Evolutionary conservation across 768 basidiomycete species (phyloP).

Genomic region (Rhizopogon rudus): DNA sequence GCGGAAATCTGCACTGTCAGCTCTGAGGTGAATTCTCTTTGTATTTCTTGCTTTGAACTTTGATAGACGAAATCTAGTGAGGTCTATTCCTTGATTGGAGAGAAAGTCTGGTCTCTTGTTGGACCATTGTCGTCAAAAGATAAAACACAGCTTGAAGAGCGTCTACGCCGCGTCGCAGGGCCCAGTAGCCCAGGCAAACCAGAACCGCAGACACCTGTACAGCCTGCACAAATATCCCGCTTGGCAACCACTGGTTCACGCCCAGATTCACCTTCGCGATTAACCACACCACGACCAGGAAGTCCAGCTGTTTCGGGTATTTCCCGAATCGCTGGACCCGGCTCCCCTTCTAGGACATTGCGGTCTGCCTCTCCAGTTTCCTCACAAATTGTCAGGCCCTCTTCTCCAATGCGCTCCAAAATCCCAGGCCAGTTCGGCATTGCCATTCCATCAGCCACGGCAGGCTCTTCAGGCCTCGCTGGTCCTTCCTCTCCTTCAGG

Average conservation of each 20-base stretch:
- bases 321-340: constrained; percentile 40
- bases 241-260: constrained; percentile 40
- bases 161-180: constrained; percentile 75
- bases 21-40: constrained; percentile 60
- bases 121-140: constrained; percentile 78
- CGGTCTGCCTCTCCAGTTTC: constrained; percentile 34
- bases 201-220: constrained; percentile 36
- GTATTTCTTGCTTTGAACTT: background rate
- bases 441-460: constrained; percentile 11
- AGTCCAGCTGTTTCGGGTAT: constrained; percentile 38
- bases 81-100: constrained; percentile 77
- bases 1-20: constrained; percentile 79
- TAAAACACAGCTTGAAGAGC: constrained; percentile 88
- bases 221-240: constrained; percentile 50
- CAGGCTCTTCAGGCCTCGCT: constrained; percentile 17
- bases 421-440: constrained; percentile 33
- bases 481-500: constrained; percentile 33
- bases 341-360: constrained; percentile 32
- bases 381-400: constrained; percentile 35
- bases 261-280: constrained; percentile 44
- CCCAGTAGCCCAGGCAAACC: constrained; percentile 42
- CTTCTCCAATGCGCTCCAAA: constrained; percentile 47
- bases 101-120: constrained; percentile 78
- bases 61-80: constrained; percentile 45
- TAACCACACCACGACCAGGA: constrained; percentile 41